Percentiles rank a stretch among this genome's conserved stretches.
These are phyloP conservation scores for Apiotrichum akiyoshidainum DNA, from an alignment of 1,284 basidiomycete genomes.

Conservation along the genomic window DNA sequence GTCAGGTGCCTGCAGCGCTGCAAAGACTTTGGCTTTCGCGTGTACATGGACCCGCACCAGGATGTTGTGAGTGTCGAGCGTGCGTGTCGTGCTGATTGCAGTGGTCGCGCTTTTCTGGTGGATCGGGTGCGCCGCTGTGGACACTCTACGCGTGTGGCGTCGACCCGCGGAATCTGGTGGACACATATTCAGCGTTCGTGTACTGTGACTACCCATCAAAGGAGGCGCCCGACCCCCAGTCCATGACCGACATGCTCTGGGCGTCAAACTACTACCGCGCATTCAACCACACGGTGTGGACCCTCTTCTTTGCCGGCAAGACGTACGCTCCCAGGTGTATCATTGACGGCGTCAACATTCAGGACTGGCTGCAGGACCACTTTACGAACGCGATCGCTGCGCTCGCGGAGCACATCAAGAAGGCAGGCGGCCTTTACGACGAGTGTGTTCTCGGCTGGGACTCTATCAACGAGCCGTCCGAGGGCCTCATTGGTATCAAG, in stretches of 20 bases:
- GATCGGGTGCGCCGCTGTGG: slow-evolving; percentile 95
- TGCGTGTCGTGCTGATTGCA: slow-evolving; percentile 41
- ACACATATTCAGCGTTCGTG: slow-evolving; percentile 79
- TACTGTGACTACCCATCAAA: slow-evolving; percentile 78
- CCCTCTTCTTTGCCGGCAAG: slow-evolving; percentile 88
- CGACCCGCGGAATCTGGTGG: slow-evolving; percentile 76
- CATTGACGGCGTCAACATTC: slow-evolving; percentile 88
- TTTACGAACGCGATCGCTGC: slow-evolving; percentile 72
- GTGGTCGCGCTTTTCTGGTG: slow-evolving; percentile 97
- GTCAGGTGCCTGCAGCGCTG: slow-evolving; percentile 81
- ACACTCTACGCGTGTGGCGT: slow-evolving; percentile 88
- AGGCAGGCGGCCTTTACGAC: slow-evolving; percentile 68
- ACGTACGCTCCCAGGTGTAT: slow-evolving; percentile 86
- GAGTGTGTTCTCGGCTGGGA: slow-evolving; percentile 95
- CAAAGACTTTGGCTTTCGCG: slow-evolving; percentile 89
- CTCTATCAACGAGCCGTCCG: slow-evolving; percentile 88
- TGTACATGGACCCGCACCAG: slow-evolving; percentile 96
- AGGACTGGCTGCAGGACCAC: slow-evolving; percentile 86
- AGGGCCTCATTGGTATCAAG: slow-evolving; percentile 74
- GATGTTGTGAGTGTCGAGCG: slow-evolving; percentile 68
- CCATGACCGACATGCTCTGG: slow-evolving; percentile 92
- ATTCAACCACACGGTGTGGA: slow-evolving; percentile 83
- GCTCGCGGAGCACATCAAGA: slow-evolving; percentile 70
- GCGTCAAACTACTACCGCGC: slow-evolving; percentile 91
- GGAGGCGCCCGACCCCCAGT: slow-evolving; percentile 61